A percentile compares a stretch with the other conserved stretches of the same genome.
These are phyloP conservation scores for Cercospora janseana DNA, from an alignment of 2,329 filamentous ascomycete species.

Conservation along the genomic window DNA sequence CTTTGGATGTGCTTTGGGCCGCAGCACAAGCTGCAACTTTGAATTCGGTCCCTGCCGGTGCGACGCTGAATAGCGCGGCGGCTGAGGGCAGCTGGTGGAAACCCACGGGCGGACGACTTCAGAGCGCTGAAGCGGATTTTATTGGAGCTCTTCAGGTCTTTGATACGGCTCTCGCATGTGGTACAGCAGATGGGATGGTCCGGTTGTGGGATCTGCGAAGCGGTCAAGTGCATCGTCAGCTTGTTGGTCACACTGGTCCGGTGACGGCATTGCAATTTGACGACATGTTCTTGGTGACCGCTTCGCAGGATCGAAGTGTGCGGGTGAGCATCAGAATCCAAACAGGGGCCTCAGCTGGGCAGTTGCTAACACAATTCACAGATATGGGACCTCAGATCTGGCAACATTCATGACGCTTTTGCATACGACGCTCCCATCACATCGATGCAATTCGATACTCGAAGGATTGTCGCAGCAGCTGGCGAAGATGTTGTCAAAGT, in stretches of 20 bases:
- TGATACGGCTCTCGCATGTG: slow-evolving; percentile 90
- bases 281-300: slow-evolving; percentile 90
- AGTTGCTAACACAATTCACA: slow-evolving; percentile 45
- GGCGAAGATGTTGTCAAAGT: slow-evolving; percentile 95
- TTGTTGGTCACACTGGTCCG: slow-evolving; percentile 92
- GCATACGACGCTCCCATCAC: slow-evolving; percentile 91
- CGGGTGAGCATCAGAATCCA: slow-evolving; percentile 63
- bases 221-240: slow-evolving; percentile 92
- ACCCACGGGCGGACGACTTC: slow-evolving; percentile 57
- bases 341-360: background rate
- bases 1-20: slow-evolving; percentile 95
- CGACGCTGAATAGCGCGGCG: slow-evolving; percentile 19
- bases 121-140: slow-evolving; percentile 76
- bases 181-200: slow-evolving; percentile 96
- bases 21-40: slow-evolving; percentile 73
- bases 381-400: slow-evolving; percentile 98
- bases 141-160: slow-evolving; percentile 94
- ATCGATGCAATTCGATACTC: slow-evolving; percentile 94
- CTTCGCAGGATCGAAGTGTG: slow-evolving; percentile 87
- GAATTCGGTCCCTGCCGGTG: slow-evolving; percentile 43
- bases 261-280: slow-evolving; percentile 96
- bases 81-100: slow-evolving; percentile 60
- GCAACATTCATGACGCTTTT: slow-evolving; percentile 92
- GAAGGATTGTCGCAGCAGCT: slow-evolving; percentile 84
- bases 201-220: slow-evolving; percentile 93